A percentile compares a stretch with the other conserved stretches of the same genome.
These are phyloP conservation scores for Leccinum subrobustum DNA, from an alignment of 1,284 basidiomycete genomes.

Conservation along the genomic window DNA sequence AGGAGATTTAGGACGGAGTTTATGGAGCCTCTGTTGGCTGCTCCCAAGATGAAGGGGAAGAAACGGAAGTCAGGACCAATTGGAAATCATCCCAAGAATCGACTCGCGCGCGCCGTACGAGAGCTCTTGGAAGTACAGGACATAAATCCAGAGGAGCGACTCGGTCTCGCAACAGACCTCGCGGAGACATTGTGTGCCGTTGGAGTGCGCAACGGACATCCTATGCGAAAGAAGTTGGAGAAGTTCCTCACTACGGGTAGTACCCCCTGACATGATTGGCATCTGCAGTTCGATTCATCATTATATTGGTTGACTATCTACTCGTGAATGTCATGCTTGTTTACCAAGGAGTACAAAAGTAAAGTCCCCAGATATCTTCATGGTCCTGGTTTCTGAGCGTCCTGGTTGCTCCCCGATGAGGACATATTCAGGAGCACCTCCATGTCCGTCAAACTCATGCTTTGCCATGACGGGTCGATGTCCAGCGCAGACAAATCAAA, in stretches of 20 bases:
- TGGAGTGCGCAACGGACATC: constrained; percentile 62
- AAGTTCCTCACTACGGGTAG: constrained; percentile 40
- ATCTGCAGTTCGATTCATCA: background rate
- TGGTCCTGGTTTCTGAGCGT: constrained; percentile 25
- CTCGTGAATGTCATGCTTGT: background rate
- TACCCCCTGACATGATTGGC: constrained; percentile 1
- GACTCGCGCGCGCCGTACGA: constrained; percentile 64
- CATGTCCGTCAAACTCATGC: constrained; percentile 36
- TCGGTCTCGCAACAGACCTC: constrained; percentile 48
- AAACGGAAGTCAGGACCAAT: constrained; percentile 41
- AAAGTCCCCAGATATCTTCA: constrained; percentile 8
- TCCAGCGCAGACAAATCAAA: constrained; percentile 45
- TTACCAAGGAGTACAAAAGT: background rate
- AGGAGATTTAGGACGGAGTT: constrained; percentile 70
- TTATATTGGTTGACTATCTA: constrained; percentile 7
- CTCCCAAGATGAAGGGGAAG: constrained; percentile 57
- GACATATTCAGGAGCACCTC: constrained; percentile 30
- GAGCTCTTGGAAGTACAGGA: constrained; percentile 56
- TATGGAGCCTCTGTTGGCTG: constrained; percentile 63
- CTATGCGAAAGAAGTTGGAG: constrained; percentile 62
- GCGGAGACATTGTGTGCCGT: constrained; percentile 48
- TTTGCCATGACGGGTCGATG: constrained; percentile 38
- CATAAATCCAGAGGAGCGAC: constrained; percentile 46
- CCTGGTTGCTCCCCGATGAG: constrained; percentile 24
- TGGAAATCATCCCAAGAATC: constrained; percentile 52